Conservation (phyloP, 495 filamentous ascomycete species). For the Penicillium samsonianum region DNA sequence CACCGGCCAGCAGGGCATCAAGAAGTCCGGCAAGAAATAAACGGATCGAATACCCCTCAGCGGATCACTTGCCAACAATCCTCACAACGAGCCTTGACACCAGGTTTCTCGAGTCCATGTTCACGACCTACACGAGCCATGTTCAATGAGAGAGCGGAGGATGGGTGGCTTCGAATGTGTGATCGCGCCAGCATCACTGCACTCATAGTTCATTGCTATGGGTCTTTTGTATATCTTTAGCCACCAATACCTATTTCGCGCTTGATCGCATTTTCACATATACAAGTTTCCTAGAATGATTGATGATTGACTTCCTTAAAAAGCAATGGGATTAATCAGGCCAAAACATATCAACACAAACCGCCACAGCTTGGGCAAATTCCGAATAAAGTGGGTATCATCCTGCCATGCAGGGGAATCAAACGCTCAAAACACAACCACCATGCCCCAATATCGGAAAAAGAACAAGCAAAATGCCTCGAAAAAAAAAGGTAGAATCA, state of each 20-base stretch:
- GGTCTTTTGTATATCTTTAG: conserved; percentile 11
- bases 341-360: not conserved
- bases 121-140: conserved; percentile 42
- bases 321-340: not conserved
- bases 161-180: conserved; percentile 8
- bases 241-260: conserved; percentile 11
- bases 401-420: conserved; percentile 12
- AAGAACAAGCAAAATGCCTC: not conserved
- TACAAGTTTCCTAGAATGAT: not conserved
- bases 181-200: conserved; percentile 8
- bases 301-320: not conserved
- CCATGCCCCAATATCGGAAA: conserved; percentile 4
- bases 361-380: not conserved
- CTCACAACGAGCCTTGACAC: conserved; percentile 1
- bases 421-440: conserved; percentile 13
- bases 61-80: not conserved
- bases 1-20: conserved; percentile 79
- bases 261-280: conserved; percentile 14
- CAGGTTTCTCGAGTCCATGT: conserved; percentile 15
- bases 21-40: conserved; percentile 90
- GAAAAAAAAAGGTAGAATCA: not conserved
- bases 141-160: conserved; percentile 21
- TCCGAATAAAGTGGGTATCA: conserved; percentile 11
- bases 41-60: conserved; percentile 1
- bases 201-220: conserved; percentile 3